Evolutionary conservation across 768 basidiomycete genomes (phyloP).

Genomic region (Nevesoporus exiguus): DNA sequence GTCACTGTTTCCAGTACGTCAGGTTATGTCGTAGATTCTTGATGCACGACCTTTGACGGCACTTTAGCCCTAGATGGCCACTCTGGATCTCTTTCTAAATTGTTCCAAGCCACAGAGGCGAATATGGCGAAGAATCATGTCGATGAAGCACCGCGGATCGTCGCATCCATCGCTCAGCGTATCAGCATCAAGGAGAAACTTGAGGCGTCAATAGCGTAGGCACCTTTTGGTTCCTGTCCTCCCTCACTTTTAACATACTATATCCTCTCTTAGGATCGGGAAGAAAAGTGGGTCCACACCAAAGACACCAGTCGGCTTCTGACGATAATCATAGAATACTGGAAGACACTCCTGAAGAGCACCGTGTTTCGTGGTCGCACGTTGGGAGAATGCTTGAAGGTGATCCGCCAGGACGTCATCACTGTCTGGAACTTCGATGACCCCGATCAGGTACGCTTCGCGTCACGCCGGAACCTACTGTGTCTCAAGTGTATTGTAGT

Average conservation of each 20-base stretch:
- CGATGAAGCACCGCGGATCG: constrained; percentile 7
- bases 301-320: background rate
- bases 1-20: constrained; percentile 12
- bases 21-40: background rate
- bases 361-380: constrained; percentile 6
- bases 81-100: background rate
- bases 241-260: background rate
- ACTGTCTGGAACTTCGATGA: constrained; percentile 14
- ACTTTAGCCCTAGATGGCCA: constrained; percentile 4
- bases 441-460: constrained; percentile 4
- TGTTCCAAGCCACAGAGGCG: constrained; percentile 1
- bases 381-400: constrained; percentile 8
- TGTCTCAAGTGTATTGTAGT: background rate
- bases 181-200: constrained; percentile 16
- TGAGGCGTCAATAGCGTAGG: constrained; percentile 12
- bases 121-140: constrained; percentile 5
- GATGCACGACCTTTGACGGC: background rate
- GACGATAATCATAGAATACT: constrained; percentile 5
- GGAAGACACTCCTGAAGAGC: constrained; percentile 7
- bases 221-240: background rate
- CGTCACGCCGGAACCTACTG: background rate
- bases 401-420: constrained; percentile 10
- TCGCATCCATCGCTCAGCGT: constrained; percentile 16
- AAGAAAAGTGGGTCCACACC: constrained; percentile 8
- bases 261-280: constrained; percentile 1